Percentiles rank a stretch among this genome's conserved stretches.
These are phyloP conservation scores for Paraconiothyrium sp. DNA, from an alignment of 2,329 filamentous ascomycete species.

Conservation along the genomic window DNA sequence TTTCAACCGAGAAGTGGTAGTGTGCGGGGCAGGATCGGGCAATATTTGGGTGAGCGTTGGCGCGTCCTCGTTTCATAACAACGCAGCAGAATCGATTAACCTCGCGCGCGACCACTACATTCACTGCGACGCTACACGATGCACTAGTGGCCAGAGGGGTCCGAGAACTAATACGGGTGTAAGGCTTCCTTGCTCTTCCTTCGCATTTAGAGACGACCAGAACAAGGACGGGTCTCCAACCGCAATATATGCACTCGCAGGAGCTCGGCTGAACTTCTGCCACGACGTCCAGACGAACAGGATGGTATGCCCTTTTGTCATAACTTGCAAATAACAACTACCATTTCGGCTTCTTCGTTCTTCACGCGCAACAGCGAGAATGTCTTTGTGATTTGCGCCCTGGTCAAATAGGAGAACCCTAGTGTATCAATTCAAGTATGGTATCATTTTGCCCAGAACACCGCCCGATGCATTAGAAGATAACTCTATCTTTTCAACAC, in stretches of 20 bases:
- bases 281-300: too few species aligned
- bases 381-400: not conserved
- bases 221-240: not conserved
- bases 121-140: not conserved
- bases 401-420: not conserved
- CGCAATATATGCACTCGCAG: not conserved
- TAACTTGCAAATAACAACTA: too few species aligned
- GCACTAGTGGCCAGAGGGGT: not conserved
- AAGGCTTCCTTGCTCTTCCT: not conserved
- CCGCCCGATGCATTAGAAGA: slow-evolving; percentile 13
- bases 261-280: too few species aligned
- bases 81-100: not conserved
- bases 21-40: too few species aligned
- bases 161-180: not conserved
- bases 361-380: not conserved
- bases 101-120: not conserved
- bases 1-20: not conserved
- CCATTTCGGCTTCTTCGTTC: not conserved
- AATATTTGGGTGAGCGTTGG: not conserved
- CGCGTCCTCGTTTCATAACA: not conserved
- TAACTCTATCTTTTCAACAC: slow-evolving; percentile 67
- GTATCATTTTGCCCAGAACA: slow-evolving; percentile 17
- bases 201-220: not conserved
- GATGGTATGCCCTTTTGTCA: too few species aligned
- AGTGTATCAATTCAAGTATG: not conserved